Evolutionary conservation across 2,329 filamentous ascomycete species (phyloP).

Genomic region (Pseudocercospora vitis): DNA sequence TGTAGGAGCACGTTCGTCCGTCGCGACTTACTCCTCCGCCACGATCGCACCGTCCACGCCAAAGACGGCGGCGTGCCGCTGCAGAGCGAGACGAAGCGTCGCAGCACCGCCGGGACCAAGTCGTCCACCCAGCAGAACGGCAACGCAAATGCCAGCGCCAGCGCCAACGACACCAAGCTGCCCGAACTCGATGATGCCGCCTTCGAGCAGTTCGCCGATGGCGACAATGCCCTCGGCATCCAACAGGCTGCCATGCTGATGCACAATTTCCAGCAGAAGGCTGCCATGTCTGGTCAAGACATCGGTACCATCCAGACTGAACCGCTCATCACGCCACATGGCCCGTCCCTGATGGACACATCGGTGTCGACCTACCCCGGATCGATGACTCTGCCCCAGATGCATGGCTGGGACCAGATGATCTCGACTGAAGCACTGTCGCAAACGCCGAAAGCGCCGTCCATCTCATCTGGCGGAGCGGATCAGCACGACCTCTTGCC

Average conservation of each 20-base stretch:
- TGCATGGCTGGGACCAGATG: constrained; percentile 83
- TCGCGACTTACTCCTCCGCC: constrained; percentile 90
- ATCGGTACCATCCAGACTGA: constrained; percentile 51
- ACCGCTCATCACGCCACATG: constrained; percentile 72
- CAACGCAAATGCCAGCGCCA: constrained; percentile 59
- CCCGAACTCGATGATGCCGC: constrained; percentile 81
- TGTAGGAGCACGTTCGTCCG: constrained; percentile 98
- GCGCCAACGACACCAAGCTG: constrained; percentile 58
- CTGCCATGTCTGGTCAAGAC: constrained; percentile 71
- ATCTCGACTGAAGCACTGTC: constrained; percentile 64
- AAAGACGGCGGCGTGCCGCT: constrained; percentile 95
- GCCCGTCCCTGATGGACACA: constrained; percentile 71
- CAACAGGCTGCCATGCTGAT: constrained; percentile 98
- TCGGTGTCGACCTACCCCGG: constrained; percentile 66
- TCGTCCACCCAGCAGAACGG: constrained; percentile 12
- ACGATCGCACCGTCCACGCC: constrained; percentile 97
- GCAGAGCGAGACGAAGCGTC: constrained; percentile 90
- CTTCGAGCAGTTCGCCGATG: constrained; percentile 87
- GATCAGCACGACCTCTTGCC: constrained; percentile 56
- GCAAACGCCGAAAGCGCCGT: constrained; percentile 70
- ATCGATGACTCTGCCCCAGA: constrained; percentile 78
- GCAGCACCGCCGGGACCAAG: constrained; percentile 42
- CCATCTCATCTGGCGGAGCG: constrained; percentile 57
- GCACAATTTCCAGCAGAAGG: constrained; percentile 94
- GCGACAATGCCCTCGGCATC: constrained; percentile 89